Conservation (phyloP, 805 yeast species). For the Tetrapisispora namnaoensis region DNA sequence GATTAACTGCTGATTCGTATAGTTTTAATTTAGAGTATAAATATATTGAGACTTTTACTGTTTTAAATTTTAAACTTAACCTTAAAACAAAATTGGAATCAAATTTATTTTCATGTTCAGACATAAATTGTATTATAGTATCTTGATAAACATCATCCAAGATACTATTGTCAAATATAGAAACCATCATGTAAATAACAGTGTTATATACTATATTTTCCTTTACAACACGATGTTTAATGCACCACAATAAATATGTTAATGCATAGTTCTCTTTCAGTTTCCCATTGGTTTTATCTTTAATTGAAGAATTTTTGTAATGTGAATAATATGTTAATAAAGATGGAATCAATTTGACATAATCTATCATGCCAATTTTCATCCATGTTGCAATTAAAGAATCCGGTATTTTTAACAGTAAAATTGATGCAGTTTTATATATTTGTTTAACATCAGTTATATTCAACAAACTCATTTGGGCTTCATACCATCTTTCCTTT, state of each 20-base stretch:
- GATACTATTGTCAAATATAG: constrained; percentile 21
- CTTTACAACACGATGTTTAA: constrained; percentile 35
- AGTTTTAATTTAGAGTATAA: constrained; percentile 60
- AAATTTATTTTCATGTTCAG: constrained; percentile 30
- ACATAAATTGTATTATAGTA: constrained; percentile 45
- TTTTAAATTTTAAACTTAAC: constrained; percentile 51
- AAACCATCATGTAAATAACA: constrained; percentile 55
- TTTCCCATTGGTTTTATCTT: constrained; percentile 24
- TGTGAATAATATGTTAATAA: constrained; percentile 56
- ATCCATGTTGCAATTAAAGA: constrained; percentile 76
- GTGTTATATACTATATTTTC: constrained; percentile 57
- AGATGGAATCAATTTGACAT: constrained; percentile 63
- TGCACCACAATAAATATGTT: constrained; percentile 48
- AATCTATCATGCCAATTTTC: constrained; percentile 40
- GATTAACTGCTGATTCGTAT: constrained; percentile 69
- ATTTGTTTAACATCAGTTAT: constrained; percentile 40
- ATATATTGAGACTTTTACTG: constrained; percentile 56
- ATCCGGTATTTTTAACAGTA: constrained; percentile 58
- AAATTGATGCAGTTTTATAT: constrained; percentile 58
- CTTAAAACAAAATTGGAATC: constrained; percentile 71
- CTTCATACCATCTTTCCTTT: constrained; percentile 62
- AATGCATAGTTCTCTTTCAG: constrained; percentile 52
- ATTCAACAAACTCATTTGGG: constrained; percentile 47
- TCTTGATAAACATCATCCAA: constrained; percentile 24
- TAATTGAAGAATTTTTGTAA: constrained; percentile 14